Conservation (phyloP, 2,329 filamentous ascomycete genomes). For the Colletotrichum nymphaeae region DNA sequence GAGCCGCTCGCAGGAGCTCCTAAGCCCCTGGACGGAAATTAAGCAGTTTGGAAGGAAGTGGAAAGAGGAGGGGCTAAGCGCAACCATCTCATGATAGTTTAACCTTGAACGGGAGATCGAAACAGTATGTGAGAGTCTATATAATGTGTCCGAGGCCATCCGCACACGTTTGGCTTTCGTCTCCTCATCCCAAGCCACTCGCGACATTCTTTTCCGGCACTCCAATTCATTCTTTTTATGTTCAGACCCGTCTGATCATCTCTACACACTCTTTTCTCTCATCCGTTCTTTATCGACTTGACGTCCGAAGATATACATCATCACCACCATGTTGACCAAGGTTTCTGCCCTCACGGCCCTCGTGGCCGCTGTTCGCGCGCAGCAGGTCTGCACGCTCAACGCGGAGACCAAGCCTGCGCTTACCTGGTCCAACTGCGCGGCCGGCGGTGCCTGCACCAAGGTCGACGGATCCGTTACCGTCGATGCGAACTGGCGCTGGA, state of each 20-base stretch:
- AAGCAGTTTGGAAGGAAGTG: not conserved
- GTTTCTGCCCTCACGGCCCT: conserved; percentile 53
- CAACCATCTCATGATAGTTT: conserved; percentile 20
- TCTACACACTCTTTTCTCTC: not conserved
- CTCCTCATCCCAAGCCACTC: conserved; percentile 1
- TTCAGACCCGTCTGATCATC: conserved; percentile 19
- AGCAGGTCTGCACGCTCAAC: conserved; percentile 62
- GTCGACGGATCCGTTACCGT: conserved; percentile 63
- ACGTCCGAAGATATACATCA: not conserved
- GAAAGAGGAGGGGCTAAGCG: not conserved
- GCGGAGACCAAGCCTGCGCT: conserved; percentile 65
- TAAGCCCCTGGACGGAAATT: conserved; percentile 14
- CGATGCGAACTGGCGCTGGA: conserved; percentile 73
- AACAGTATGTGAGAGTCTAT: conserved; percentile 30
- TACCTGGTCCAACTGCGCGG: conserved; percentile 64
- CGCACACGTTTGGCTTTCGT: not conserved
- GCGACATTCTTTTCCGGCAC: conserved; percentile 6
- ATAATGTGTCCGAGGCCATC: conserved; percentile 14
- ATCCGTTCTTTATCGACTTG: conserved; percentile 13
- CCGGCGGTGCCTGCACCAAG: conserved; percentile 60
- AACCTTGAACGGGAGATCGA: conserved; percentile 2
- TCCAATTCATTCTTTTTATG: not conserved
- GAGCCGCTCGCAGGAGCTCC: not conserved
- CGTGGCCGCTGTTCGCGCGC: conserved; percentile 48
- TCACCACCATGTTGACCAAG: conserved; percentile 35